Evolutionary conservation across 768 basidiomycete genomes (phyloP).

Genomic region (Leccinellum luteum): DNA sequence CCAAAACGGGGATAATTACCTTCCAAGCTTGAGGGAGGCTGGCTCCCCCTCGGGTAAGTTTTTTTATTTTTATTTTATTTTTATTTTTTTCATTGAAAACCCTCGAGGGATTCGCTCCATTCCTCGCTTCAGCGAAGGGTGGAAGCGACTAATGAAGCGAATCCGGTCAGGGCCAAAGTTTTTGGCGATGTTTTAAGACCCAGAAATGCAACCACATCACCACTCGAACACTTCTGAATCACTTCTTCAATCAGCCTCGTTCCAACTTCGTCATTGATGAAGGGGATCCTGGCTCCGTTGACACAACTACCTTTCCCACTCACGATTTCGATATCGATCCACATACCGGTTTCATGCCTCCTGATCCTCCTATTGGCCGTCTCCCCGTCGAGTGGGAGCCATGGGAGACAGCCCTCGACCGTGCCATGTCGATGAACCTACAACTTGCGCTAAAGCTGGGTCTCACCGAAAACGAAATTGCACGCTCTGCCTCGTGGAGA

Average conservation of each 20-base stretch:
- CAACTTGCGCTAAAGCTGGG: conserved; percentile 51
- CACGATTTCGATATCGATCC: conserved; percentile 93
- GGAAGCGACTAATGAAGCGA: no score
- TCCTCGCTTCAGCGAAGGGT: no score
- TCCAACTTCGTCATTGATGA: conserved; percentile 8
- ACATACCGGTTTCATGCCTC: conserved; percentile 89
- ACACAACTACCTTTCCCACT: conserved; percentile 66
- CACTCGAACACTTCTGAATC: conserved; percentile 14
- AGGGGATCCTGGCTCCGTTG: conserved; percentile 27
- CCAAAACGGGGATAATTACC: no score
- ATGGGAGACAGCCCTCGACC: conserved; percentile 68
- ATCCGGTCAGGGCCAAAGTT: no score
- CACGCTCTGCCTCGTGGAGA: conserved; percentile 53
- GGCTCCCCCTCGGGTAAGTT: no score
- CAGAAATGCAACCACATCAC: no score
- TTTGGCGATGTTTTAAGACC: no score
- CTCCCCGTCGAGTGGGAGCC: conserved; percentile 61
- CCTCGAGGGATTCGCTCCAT: no score
- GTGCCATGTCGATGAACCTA: conserved; percentile 46
- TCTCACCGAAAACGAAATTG: conserved; percentile 35
- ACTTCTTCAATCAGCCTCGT: conserved; percentile 37
- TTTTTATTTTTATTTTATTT: no score
- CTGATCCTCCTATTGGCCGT: conserved; percentile 61
- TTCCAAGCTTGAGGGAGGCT: no score
- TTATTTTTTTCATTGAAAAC: no score